phyloP scores from a whole-genome alignment of 176 grass and related monocot species.

The Puccinellia tenuiflora region DNA sequence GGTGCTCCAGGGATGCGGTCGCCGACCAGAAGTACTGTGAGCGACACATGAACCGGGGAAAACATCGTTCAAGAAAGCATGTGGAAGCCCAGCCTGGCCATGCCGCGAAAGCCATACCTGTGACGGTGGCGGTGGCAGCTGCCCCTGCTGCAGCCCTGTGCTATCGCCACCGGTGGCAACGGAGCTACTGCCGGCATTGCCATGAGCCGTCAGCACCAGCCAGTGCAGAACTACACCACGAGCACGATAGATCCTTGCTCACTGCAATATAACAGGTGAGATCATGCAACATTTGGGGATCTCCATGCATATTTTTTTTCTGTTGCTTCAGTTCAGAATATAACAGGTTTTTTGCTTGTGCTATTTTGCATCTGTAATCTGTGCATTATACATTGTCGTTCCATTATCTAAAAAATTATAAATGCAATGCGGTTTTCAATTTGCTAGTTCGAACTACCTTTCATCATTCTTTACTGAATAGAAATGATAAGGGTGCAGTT shows the following conservation, averaged over 20 bases:
- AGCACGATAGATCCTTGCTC: conserved; percentile 35
- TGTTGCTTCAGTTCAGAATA: neutral
- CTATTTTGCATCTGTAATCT: neutral
- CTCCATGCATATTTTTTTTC: neutral
- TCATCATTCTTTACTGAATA: neutral
- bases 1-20: conserved; percentile 96
- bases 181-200: conserved; percentile 30
- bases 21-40: conserved; percentile 99
- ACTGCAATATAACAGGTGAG: conserved; percentile 49
- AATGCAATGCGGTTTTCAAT: neutral
- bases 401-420: neutral
- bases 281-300: neutral
- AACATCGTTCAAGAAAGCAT: conserved; percentile 99
- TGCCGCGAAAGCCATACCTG: conserved; percentile 73
- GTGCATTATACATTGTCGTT: neutral
- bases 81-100: conserved; percentile 94
- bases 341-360: neutral
- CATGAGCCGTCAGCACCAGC: conserved; percentile 29
- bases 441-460: neutral
- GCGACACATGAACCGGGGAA: conserved; percentile 96
- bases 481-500: neutral
- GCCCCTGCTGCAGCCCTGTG: conserved; percentile 36
- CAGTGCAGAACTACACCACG: conserved; percentile 32
- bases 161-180: conserved; percentile 25
- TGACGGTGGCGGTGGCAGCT: conserved; percentile 31